phyloP scores from a whole-genome alignment of 148 eudicot genomes.

The Chenopodium suecicum region DNA sequence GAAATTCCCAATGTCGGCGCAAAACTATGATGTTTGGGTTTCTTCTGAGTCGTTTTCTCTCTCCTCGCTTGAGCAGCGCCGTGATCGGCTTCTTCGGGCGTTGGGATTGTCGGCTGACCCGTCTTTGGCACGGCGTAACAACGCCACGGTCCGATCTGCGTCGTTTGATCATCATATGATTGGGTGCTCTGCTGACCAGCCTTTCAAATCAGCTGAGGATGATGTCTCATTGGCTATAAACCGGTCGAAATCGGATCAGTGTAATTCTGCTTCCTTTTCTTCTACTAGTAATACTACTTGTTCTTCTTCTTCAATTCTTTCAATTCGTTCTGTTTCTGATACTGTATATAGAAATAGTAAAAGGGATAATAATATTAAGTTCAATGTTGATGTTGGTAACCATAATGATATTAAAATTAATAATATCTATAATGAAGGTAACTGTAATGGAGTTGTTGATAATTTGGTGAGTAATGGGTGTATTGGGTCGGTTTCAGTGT shows the following conservation, averaged over 20 bases:
- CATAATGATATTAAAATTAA: constrained; percentile 22
- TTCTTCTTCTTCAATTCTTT: constrained; percentile 33
- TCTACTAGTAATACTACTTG: background rate
- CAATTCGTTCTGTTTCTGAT: constrained; percentile 44
- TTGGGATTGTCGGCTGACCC: constrained; percentile 55
- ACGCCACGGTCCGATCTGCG: constrained; percentile 34
- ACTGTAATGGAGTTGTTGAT: constrained; percentile 25
- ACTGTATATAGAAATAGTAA: constrained; percentile 53
- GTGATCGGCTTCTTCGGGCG: constrained; percentile 54
- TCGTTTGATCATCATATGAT: constrained; percentile 33
- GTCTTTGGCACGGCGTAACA: constrained; percentile 40
- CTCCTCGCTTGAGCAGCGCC: constrained; percentile 75
- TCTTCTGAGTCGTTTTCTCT: constrained; percentile 68
- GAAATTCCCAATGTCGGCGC: constrained; percentile 44
- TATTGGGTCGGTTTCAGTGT: constrained; percentile 28
- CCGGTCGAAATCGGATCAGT: constrained; percentile 45
- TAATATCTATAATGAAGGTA: constrained; percentile 9
- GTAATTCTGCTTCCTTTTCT: constrained; percentile 20
- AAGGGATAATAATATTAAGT: background rate
- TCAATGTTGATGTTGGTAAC: constrained; percentile 16
- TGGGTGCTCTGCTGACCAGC: background rate
- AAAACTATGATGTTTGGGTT: constrained; percentile 72
- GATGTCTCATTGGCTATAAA: constrained; percentile 22
- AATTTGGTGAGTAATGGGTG: constrained; percentile 29
- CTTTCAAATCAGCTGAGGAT: background rate